Base-by-base conservation (phyloP, 306 rosid genomes). In the Trichosanthes cucumerina region DNA sequence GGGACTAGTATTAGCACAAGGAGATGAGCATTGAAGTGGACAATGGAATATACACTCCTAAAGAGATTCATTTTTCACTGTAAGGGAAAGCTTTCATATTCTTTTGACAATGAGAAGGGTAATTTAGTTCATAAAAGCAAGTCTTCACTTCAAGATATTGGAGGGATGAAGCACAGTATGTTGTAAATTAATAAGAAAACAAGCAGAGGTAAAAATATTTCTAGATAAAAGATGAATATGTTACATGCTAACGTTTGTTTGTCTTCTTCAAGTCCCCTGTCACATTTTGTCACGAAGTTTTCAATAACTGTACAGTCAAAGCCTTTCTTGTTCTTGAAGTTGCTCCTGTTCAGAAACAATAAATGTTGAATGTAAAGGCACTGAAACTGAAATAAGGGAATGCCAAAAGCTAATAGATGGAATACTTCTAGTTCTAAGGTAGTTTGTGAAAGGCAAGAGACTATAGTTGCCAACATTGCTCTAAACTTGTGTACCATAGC, bases 271-370 rank as follows among this genome's bases (percentile, higher is more conserved):
- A 3, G 5, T 69, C 54, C 33, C 26, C 43, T 26, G 6, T 7
- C 12, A n/a, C 80, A 12, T 56, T 58, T n/a, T 4, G 50, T 15
- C 39, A 1, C 4, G 4, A 38, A 76, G 24, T 31, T 64, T 34
- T 4, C 57, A 41, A 50, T 15, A 23, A n/a, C 21, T 9, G 59
- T 41, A 21, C 41, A 50, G 39, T 86, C 64, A 92, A 34, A 85
- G 82, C 34, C 83, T 83, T 31, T 81, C 86, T 82, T 92, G 97
- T 79, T 87, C 94, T 87, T 86, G 86, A 82, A 91, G 84, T 89
- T 91, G 92, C 69, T 88, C 94, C 97, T 91, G 88, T 75, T 74
- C 50, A 79, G 54, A 60, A 68, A 79, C 38, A 50, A 60, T 36
- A 49, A 68, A 70, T 23, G 18, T 59, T 15, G 76, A 24, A 76